Evolutionary conservation across 2,329 filamentous ascomycete genomes (phyloP), one percentile per base, ranked within the genome.

Genomic region (Chrysosphaeria jannelii): DNA sequence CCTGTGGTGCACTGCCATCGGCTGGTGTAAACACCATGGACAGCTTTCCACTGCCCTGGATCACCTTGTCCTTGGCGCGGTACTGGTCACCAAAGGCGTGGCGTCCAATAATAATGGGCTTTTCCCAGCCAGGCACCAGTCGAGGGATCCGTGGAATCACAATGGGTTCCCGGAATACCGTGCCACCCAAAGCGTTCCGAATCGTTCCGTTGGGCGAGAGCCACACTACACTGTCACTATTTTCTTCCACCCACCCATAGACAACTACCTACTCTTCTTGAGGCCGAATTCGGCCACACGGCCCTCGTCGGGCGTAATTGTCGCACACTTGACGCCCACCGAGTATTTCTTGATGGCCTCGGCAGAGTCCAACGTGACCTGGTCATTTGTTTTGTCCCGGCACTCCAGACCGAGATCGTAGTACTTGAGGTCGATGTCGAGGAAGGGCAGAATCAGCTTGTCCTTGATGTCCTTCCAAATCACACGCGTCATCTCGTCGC

Each of bases 381-480:
- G 60, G 48, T 93, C 85, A 45, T 88, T 66, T 44, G 85, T 93
- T 61, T 89, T 50, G 46, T 97, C 81, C 43, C 85, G 74, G 60
- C 90, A 89, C 44, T 75, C 66, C 33, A 93, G 63, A 30, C 85
- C 85, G 37, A 90, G 50, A 43, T 90, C 78, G 49, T 89, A 90
- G 62, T 90, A 90, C 58, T 97, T 93, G 41, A 97, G 66, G 48
- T 93, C 81, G 45, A 97, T 65, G 46, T 91, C 79, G 35, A 97
- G 69, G 53, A 85, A 91, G 27, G 79, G 79, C 51, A 69, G 58
- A 50, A 91, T 91, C 55, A 91, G 81, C 60, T 88, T 90, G 53
- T 93, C 74, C 62, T 91, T 91, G 62, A 97, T 97, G 47, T 74
- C 67, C 55, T 91, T 57, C 85, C 85, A 97, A 56, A 97, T 97